phyloP scores from a whole-genome alignment of 192 early-diverging fungal species.

The Endogone sp. region DNA sequence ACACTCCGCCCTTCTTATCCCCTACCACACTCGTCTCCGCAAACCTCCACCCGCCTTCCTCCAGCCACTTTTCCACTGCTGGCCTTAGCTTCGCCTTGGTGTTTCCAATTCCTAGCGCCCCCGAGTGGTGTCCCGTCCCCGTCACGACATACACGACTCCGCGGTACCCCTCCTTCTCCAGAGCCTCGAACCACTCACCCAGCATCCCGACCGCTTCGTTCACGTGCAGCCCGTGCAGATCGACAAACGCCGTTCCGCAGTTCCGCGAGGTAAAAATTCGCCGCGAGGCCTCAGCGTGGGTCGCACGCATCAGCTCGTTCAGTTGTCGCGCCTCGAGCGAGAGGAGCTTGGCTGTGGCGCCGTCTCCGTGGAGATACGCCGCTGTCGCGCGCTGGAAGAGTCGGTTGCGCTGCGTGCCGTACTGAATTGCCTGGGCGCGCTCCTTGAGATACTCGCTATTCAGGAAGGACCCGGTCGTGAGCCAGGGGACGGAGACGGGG shows the following conservation, averaged over 20 bases:
- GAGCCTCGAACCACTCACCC: slow-evolving; percentile 34
- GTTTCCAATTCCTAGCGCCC: slow-evolving; percentile 9
- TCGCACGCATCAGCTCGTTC: slow-evolving; percentile 44
- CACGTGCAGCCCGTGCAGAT: slow-evolving; percentile 48
- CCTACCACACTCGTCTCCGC: slow-evolving; percentile 20
- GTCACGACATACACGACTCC: slow-evolving; percentile 49
- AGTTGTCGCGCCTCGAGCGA: slow-evolving; percentile 40
- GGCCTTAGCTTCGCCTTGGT: slow-evolving; percentile 21
- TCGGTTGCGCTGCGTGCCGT: slow-evolving; percentile 38
- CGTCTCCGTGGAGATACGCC: slow-evolving; percentile 40
- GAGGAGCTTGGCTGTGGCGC: slow-evolving; percentile 32
- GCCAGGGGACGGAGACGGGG: slow-evolving; percentile 41
- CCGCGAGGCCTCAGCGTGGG: slow-evolving; percentile 37
- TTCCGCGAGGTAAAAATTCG: slow-evolving; percentile 45
- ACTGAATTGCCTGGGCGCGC: slow-evolving; percentile 42
- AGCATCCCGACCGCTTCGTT: slow-evolving; percentile 41
- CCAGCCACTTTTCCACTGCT: slow-evolving; percentile 11
- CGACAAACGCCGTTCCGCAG: slow-evolving; percentile 40
- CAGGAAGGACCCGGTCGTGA: slow-evolving; percentile 39
- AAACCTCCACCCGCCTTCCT: slow-evolving; percentile 13
- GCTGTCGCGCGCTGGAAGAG: slow-evolving; percentile 42
- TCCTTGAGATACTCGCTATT: slow-evolving; percentile 24
- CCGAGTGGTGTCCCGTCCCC: slow-evolving; percentile 43
- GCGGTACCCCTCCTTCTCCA: slow-evolving; percentile 27
- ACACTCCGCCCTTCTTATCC: slow-evolving; percentile 20